phyloP scores from a whole-genome alignment of 1,139 yeast genomes.

The Diutina neorugosa region DNA sequence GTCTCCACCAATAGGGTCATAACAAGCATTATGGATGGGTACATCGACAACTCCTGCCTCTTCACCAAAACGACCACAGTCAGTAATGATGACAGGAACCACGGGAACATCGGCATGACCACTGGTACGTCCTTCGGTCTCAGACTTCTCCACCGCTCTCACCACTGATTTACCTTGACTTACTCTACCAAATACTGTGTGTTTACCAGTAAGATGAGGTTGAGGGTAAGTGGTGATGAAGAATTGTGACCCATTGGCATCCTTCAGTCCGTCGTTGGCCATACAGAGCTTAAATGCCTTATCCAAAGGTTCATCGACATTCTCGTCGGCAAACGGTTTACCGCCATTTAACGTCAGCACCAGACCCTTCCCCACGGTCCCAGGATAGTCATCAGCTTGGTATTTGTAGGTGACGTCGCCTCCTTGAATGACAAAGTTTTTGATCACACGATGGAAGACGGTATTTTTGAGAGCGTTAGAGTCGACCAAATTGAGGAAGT shows the following conservation, averaged over 20 bases:
- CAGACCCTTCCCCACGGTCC: constrained; percentile 39
- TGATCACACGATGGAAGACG: constrained; percentile 56
- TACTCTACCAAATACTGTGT: constrained; percentile 64
- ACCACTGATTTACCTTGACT: constrained; percentile 56
- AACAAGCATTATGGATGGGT: constrained; percentile 53
- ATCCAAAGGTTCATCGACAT: constrained; percentile 29
- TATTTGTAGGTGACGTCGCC: constrained; percentile 46
- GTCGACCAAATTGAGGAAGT: constrained; percentile 32
- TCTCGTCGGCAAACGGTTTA: constrained; percentile 50
- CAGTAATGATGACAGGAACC: constrained; percentile 21
- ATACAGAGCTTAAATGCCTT: constrained; percentile 47
- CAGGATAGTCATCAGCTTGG: constrained; percentile 21
- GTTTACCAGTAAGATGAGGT: constrained; percentile 65
- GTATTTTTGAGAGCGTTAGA: constrained; percentile 22
- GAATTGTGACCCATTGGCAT: constrained; percentile 65
- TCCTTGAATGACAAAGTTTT: constrained; percentile 71
- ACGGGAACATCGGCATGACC: constrained; percentile 22
- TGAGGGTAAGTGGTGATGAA: constrained; percentile 64
- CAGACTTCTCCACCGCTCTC: constrained; percentile 45
- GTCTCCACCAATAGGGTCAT: constrained; percentile 53
- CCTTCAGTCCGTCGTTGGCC: constrained; percentile 53
- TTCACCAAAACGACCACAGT: constrained; percentile 58
- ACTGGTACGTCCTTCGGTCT: constrained; percentile 16
- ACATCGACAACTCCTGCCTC: constrained; percentile 20
- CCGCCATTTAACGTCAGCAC: constrained; percentile 27